Evolutionary conservation across 1,284 basidiomycete genomes (phyloP).

Genomic region (Earliella scabrosa): DNA sequence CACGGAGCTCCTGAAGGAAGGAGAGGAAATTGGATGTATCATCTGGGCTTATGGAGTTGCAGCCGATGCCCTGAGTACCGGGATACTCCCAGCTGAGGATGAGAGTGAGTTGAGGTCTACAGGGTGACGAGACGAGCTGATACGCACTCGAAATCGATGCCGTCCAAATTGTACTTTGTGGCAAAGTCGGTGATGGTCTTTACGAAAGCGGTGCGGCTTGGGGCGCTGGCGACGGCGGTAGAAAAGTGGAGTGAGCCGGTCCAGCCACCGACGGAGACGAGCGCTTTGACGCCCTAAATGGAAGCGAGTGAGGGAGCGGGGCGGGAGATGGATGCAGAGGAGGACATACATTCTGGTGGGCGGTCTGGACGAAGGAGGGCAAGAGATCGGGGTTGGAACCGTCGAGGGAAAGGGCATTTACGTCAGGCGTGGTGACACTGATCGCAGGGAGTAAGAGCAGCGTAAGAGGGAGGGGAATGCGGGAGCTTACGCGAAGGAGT

Average conservation of each 20-base stretch:
- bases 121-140: background rate
- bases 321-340: background rate
- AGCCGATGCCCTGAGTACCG: constrained; percentile 67
- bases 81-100: constrained; percentile 86
- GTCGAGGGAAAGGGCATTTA: constrained; percentile 26
- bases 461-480: background rate
- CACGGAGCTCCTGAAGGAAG: constrained; percentile 77
- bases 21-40: constrained; percentile 77
- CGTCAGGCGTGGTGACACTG: constrained; percentile 30
- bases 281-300: constrained; percentile 77
- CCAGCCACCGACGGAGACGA: constrained; percentile 86
- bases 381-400: constrained; percentile 30
- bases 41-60: constrained; percentile 64
- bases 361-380: constrained; percentile 34
- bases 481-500: constrained; percentile 62
- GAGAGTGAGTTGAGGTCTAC: background rate
- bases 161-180: constrained; percentile 68
- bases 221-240: constrained; percentile 57
- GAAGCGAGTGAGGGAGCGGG: background rate
- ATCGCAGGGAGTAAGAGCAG: background rate
- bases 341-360: constrained; percentile 33
- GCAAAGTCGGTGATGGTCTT: constrained; percentile 65
- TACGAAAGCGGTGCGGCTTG: constrained; percentile 70
- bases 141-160: constrained; percentile 79
- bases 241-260: constrained; percentile 76